Base-by-base conservation (phyloP, 2,329 filamentous ascomycete species). In the Pyrenochaeta sp. region DNA sequence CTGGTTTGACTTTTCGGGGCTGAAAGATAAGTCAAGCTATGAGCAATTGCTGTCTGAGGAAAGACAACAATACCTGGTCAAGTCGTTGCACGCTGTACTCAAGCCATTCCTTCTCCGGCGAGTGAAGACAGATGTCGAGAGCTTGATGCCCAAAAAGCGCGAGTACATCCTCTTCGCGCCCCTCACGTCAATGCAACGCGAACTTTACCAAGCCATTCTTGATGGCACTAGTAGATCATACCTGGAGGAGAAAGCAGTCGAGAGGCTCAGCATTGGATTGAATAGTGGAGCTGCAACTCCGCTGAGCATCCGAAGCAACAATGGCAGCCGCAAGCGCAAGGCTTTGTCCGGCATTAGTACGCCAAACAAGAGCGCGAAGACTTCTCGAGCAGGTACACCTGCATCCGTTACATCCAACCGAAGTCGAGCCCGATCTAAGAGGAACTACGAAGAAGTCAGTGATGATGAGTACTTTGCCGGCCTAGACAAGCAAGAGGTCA, bases 111-210 rank as follows among this genome's bases (percentile, higher is more conserved):
- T 99, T 1, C 81, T 99, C 1, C 86, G 95, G 1, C 85, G 95
- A 15, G 85, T 99, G 58, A 99, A 99, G 76, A 90, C 91, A 0
- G 95, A 99, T 68, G 95, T 99, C 0, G 94, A 96, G 49, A 88
- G 88, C 2, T 86, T 92, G 42, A 82, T 99, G n/a, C 95, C 95
- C 0, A 96, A 94, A 77, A 99, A 99, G 79, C 86, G 95, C 23
- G 95, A 99, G 74, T 99, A 99, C 63, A 90, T 99, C 2, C 79
- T 99, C 0, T 98, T 95, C 67, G 95, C 95, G 0, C 95, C 95
- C 0, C 87, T 99, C 77, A 97, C 92, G 0, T 85, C 87, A 20
- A 92, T 95, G 63, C 95, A 99, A 71, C 91, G 92, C 2, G 94
- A 97, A 51, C 77, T 99, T 0, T 99, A 99, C 70, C 85, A 93